Evolutionary conservation across 1,284 basidiomycete genomes (phyloP).

Genomic region (Leccinum variabile): DNA sequence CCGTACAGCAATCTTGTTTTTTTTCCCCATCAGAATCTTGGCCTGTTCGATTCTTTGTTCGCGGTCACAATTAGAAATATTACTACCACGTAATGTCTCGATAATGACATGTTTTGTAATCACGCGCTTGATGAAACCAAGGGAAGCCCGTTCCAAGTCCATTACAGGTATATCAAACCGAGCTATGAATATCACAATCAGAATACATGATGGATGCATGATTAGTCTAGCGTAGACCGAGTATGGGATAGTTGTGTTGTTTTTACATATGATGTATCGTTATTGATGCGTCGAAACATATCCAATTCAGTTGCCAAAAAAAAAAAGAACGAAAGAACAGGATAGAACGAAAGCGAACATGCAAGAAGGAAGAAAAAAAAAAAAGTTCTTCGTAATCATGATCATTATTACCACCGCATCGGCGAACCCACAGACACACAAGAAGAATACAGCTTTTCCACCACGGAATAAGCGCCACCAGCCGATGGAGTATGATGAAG

Average conservation of each 20-base stretch:
- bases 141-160: background rate
- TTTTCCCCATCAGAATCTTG: conserved; percentile 16
- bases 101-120: conserved; percentile 11
- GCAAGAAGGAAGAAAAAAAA: background rate
- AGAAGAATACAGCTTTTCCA: conserved; percentile 19
- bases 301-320: conserved; percentile 1
- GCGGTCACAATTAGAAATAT: background rate
- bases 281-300: conserved; percentile 22
- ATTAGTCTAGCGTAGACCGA: conserved; percentile 19
- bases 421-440: conserved; percentile 22
- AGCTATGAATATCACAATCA: conserved; percentile 1
- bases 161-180: background rate
- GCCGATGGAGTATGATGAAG: conserved; percentile 1
- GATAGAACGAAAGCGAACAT: background rate
- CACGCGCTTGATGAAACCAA: conserved; percentile 2
- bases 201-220: conserved; percentile 18
- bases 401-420: conserved; percentile 24
- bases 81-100: conserved; percentile 9
- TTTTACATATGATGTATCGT: conserved; percentile 31
- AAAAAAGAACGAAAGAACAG: background rate
- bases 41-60: conserved; percentile 16
- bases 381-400: conserved; percentile 3
- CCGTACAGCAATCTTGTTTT: conserved; percentile 10
- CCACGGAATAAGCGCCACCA: conserved; percentile 16
- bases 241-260: conserved; percentile 19